Conservation (phyloP, 129 eudicot species). For the Escallonia rubra region DNA sequence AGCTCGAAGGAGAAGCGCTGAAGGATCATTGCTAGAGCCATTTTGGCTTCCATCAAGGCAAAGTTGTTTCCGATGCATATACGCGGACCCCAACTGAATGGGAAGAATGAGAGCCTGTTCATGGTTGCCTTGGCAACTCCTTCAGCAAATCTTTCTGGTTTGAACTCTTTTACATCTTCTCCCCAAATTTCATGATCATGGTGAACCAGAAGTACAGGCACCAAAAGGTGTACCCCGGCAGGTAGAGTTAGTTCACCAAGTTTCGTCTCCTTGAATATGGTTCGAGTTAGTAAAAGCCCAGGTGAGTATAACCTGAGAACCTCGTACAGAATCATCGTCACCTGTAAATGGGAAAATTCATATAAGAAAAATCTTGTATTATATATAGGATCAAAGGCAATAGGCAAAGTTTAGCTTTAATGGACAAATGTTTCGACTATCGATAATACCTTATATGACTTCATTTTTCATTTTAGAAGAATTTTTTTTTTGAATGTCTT, state of each 20-base stretch:
- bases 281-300: conserved; percentile 15
- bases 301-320: conserved; percentile 67
- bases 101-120: conserved; percentile 32
- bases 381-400: neutral
- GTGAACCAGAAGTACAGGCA: conserved; percentile 36
- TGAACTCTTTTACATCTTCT: conserved; percentile 47
- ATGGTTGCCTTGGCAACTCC: conserved; percentile 46
- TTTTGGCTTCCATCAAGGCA: conserved; percentile 54
- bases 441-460: neutral
- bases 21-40: conserved; percentile 40
- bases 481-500: neutral
- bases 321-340: conserved; percentile 48
- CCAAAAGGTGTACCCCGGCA: conserved; percentile 29
- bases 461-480: neutral
- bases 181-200: conserved; percentile 59
- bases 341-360: neutral
- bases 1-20: conserved; percentile 51
- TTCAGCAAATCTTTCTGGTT: conserved; percentile 56
- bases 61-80: conserved; percentile 59
- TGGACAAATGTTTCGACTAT: no score
- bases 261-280: conserved; percentile 37
- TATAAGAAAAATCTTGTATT: no score
- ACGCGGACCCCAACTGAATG: conserved; percentile 65
- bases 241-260: conserved; percentile 49
- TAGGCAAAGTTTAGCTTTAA: no score